phyloP scores from a whole-genome alignment of 305 asterid genomes.

The Lippia alba region DNA sequence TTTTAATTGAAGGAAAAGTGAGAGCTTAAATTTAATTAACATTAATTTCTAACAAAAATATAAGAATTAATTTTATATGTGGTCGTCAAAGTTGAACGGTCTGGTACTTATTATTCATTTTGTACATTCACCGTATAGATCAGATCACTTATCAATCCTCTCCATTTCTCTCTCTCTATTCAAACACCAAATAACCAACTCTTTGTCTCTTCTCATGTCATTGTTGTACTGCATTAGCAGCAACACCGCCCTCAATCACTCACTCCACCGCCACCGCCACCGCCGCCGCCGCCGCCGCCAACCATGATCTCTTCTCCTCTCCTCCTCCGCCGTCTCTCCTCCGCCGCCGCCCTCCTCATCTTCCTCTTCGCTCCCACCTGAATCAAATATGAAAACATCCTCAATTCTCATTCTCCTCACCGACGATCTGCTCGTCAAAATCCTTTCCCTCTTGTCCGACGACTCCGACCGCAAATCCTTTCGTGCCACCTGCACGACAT shows the following conservation, averaged over 20 bases:
- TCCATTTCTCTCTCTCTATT: too few species aligned
- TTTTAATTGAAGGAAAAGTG: too few species aligned
- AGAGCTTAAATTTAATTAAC: too few species aligned
- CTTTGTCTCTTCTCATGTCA: slow-evolving; percentile 2
- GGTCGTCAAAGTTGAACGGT: too few species aligned
- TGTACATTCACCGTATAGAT: too few species aligned
- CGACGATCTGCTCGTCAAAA: slow-evolving; percentile 50
- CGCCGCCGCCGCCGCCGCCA: slow-evolving; percentile 23
- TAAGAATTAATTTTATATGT: too few species aligned
- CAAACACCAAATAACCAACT: too few species aligned
- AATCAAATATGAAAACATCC: slow-evolving; percentile 32
- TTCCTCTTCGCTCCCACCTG: slow-evolving; percentile 51
- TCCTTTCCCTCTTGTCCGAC: slow-evolving; percentile 43
- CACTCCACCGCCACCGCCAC: slow-evolving; percentile 5
- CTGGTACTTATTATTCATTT: too few species aligned
- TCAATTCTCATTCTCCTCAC: slow-evolving; percentile 44
- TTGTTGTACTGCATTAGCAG: slow-evolving; percentile 2
- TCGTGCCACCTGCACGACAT: slow-evolving; percentile 60
- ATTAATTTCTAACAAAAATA: too few species aligned
- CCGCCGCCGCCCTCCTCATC: slow-evolving; percentile 42
- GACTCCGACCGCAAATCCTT: slow-evolving; percentile 60
- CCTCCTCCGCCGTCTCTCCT: slow-evolving; percentile 8
- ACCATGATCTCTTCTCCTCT: neutral
- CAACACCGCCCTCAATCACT: neutral
- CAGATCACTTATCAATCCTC: too few species aligned